phyloP scores from a whole-genome alignment of 1,284 basidiomycete genomes.

The Malassezia restricta region DNA sequence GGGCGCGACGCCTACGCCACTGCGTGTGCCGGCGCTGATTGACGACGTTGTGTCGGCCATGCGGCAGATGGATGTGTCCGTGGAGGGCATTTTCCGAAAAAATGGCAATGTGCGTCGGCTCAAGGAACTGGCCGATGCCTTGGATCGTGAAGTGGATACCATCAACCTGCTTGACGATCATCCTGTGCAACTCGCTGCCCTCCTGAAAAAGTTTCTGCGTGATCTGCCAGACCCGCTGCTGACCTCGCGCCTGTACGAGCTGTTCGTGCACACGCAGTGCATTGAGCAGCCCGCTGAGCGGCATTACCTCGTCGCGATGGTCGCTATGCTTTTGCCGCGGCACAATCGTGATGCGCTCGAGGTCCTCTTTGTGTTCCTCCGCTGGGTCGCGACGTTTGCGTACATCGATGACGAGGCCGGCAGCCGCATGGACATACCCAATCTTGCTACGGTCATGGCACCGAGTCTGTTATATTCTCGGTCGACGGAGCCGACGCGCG shows the following conservation, averaged over 20 bases:
- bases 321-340: slow-evolving; percentile 77
- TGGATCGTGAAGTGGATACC: slow-evolving; percentile 70
- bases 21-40: slow-evolving; percentile 89
- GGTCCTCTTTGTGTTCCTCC: slow-evolving; percentile 92
- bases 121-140: slow-evolving; percentile 76
- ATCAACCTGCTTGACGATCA: slow-evolving; percentile 90
- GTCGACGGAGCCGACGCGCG: slow-evolving; percentile 70
- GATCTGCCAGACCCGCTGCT: slow-evolving; percentile 91
- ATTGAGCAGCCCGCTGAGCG: slow-evolving; percentile 58
- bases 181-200: slow-evolving; percentile 87
- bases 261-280: slow-evolving; percentile 81
- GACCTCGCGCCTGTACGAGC: slow-evolving; percentile 80
- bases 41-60: slow-evolving; percentile 96
- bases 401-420: slow-evolving; percentile 96
- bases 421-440: slow-evolving; percentile 93
- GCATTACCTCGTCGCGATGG: slow-evolving; percentile 65
- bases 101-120: slow-evolving; percentile 92
- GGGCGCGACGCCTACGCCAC: slow-evolving; percentile 69
- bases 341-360: slow-evolving; percentile 93
- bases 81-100: slow-evolving; percentile 97
- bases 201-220: slow-evolving; percentile 91
- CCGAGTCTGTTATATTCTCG: slow-evolving; percentile 85
- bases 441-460: slow-evolving; percentile 93
- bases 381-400: slow-evolving; percentile 98
- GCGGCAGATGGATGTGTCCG: slow-evolving; percentile 98